These are phyloP conservation scores for Cutaneotrichosporon cutaneum DNA, from an alignment of 1,284 basidiomycete genomes.

Conservation along the genomic window DNA sequence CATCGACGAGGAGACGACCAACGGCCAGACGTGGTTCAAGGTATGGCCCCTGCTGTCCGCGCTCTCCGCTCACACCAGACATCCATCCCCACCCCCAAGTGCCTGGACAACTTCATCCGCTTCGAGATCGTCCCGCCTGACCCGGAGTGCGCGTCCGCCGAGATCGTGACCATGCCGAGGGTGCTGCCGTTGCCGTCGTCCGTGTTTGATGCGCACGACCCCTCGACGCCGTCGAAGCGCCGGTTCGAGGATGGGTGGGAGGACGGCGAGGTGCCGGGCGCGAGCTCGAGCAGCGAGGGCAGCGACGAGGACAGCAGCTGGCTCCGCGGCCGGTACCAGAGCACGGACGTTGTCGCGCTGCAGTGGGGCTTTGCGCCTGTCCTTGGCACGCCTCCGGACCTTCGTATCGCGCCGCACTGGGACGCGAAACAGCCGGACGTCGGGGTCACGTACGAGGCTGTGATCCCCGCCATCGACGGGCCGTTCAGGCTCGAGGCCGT, in stretches of 20 bases:
- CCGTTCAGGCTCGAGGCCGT: slow-evolving; percentile 27
- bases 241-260: slow-evolving; percentile 40
- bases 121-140: slow-evolving; percentile 34
- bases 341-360: slow-evolving; percentile 37
- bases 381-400: slow-evolving; percentile 21
- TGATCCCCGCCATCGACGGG: slow-evolving; percentile 7
- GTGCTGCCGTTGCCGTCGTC: slow-evolving; percentile 32
- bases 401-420: slow-evolving; percentile 34
- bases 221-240: slow-evolving; percentile 6
- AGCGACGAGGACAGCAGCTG: slow-evolving; percentile 32
- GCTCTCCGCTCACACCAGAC: slow-evolving; percentile 6
- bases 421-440: slow-evolving; percentile 28
- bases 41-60: slow-evolving; percentile 16
- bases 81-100: slow-evolving; percentile 36
- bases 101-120: slow-evolving; percentile 43
- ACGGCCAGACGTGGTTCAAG: slow-evolving; percentile 25
- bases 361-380: slow-evolving; percentile 38
- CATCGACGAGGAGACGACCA: slow-evolving; percentile 24
- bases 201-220: slow-evolving; percentile 20
- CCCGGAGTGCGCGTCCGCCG: slow-evolving; percentile 26
- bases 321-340: slow-evolving; percentile 46
- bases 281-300: slow-evolving; percentile 28
- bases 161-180: slow-evolving; percentile 41
- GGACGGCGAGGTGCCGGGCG: slow-evolving; percentile 36
- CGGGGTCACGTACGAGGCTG: slow-evolving; percentile 29